Conservation (phyloP, 306 rosid species). For the Pyrus communis region DNA sequence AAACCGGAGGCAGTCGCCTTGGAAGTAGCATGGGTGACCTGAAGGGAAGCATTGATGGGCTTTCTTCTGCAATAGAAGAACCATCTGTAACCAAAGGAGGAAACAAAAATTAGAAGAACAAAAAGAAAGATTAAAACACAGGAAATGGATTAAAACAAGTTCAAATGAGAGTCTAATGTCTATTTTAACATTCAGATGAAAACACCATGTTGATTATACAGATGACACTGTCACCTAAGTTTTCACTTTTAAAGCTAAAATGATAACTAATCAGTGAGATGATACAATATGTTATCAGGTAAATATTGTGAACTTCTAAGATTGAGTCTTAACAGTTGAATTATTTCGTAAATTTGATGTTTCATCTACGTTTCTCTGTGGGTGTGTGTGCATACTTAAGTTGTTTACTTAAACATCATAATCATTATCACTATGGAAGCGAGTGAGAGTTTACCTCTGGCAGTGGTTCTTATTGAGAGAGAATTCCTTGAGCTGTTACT, state of each 20-base stretch:
- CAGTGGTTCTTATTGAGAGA: conserved; percentile 25
- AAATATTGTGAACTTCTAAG: neutral
- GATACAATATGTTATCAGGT: neutral
- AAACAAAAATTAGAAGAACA: neutral
- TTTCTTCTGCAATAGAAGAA: conserved; percentile 38
- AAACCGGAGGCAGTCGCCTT: conserved; percentile 43
- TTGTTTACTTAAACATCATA: neutral
- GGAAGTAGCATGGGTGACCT: conserved; percentile 48
- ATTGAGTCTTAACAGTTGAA: neutral
- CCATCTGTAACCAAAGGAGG: conserved; percentile 20
- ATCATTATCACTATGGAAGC: neutral
- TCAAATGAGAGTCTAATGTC: neutral
- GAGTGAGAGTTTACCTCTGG: conserved; percentile 44
- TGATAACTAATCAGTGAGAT: neutral
- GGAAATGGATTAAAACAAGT: neutral
- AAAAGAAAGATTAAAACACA: no score
- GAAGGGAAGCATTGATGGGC: conserved; percentile 40
- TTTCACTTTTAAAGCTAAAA: neutral
- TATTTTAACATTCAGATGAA: neutral
- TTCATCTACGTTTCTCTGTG: no score
- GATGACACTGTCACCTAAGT: neutral
- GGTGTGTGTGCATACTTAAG: neutral
- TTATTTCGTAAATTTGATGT: neutral
- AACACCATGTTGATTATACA: neutral
- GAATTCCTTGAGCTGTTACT: conserved; percentile 28